phyloP scores from a whole-genome alignment of 805 yeast genomes.

The Wickerhamomyces strasburgensis region DNA sequence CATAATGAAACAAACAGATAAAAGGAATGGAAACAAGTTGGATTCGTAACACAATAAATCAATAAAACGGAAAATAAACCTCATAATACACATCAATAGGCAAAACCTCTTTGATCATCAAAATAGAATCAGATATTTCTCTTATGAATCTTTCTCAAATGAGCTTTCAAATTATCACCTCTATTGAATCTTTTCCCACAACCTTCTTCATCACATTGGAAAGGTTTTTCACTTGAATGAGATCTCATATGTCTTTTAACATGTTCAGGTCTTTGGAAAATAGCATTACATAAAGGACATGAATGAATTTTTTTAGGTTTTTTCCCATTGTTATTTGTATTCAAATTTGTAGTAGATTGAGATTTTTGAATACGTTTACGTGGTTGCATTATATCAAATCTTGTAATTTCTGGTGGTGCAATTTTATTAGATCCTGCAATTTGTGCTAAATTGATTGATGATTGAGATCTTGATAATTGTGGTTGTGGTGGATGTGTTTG shows the following conservation, averaged over 20 bases:
- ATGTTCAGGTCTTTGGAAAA: conserved; percentile 67
- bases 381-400: conserved; percentile 24
- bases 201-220: conserved; percentile 53
- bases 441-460: conserved; percentile 50
- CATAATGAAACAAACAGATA: too few relatives aligned
- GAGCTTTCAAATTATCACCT: conserved; percentile 81
- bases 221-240: conserved; percentile 80
- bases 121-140: conserved; percentile 61
- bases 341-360: conserved; percentile 15
- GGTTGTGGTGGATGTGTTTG: conserved; percentile 5
- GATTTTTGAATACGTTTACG: conserved; percentile 19
- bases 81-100: conserved; percentile 46
- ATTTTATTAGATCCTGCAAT: conserved; percentile 33
- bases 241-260: conserved; percentile 71
- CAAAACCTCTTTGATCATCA: conserved; percentile 38
- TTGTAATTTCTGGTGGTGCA: conserved; percentile 22
- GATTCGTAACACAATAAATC: too few relatives aligned
- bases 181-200: conserved; percentile 67
- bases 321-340: conserved; percentile 39
- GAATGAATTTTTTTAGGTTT: conserved; percentile 51
- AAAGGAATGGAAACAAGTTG: too few relatives aligned
- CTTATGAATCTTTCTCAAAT: conserved; percentile 59
- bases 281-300: conserved; percentile 59
- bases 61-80: too few relatives aligned
- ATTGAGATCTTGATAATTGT: conserved; percentile 37